Conservation (phyloP, 176 grass and related monocot genomes). For the Urochloa ruziziensis region DNA sequence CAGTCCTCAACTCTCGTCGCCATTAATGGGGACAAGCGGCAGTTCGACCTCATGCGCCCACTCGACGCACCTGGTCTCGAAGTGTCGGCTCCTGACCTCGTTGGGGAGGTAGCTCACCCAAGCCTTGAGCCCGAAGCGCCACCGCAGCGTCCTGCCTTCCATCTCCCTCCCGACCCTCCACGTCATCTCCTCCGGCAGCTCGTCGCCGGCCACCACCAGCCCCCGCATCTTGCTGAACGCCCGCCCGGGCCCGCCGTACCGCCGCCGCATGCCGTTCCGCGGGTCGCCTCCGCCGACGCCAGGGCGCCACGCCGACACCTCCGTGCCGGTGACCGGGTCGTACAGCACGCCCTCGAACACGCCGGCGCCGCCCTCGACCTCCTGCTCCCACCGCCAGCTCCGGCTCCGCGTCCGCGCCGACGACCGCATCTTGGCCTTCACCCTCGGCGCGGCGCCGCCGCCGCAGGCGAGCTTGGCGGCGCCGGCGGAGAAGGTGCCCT, state of each 20-base stretch:
- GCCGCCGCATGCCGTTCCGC: conserved; percentile 52
- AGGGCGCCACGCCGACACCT: conserved; percentile 61
- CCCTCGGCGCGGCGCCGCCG: background rate
- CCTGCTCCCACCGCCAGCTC: conserved; percentile 97
- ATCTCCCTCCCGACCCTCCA: conserved; percentile 80
- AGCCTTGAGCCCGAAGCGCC: conserved; percentile 64
- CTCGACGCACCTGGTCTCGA: conserved; percentile 70
- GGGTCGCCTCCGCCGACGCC: conserved; percentile 33
- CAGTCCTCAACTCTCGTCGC: background rate
- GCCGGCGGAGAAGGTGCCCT: conserved; percentile 48
- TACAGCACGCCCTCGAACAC: conserved; percentile 81
- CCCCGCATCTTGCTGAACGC: conserved; percentile 78
- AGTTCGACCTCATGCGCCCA: conserved; percentile 88
- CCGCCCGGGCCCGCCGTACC: conserved; percentile 53
- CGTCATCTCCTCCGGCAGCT: conserved; percentile 64
- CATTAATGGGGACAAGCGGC: conserved; percentile 30
- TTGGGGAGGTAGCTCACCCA: conserved; percentile 86
- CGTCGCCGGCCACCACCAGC: conserved; percentile 73
- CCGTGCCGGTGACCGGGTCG: conserved; percentile 60
- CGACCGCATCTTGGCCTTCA: conserved; percentile 60
- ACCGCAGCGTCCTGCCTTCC: conserved; percentile 61
- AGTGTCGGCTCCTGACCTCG: conserved; percentile 65
- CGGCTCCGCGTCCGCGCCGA: conserved; percentile 40
- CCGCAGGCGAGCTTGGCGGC: conserved; percentile 29
- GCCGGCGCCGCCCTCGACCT: conserved; percentile 64